A percentile compares a stretch with the other conserved stretches of the same genome.
Conservation (phyloP, 495 filamentous ascomycete genomes). For the Xylaria nigripes region DNA sequence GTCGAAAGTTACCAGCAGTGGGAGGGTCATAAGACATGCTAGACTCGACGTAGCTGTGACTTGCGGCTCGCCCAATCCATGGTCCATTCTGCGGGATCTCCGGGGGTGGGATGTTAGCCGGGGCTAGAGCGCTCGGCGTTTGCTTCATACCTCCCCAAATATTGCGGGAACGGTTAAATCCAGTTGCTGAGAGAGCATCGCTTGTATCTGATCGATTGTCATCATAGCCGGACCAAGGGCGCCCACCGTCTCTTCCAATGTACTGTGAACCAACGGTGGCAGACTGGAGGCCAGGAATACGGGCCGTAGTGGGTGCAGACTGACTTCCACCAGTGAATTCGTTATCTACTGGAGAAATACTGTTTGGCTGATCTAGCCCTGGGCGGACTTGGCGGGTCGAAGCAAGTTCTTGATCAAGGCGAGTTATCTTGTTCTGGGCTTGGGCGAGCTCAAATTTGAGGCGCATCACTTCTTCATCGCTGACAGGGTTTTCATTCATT, state of each 20-base stretch:
- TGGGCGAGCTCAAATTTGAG: constrained; percentile 67
- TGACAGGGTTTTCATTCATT: constrained; percentile 23
- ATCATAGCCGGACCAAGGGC: constrained; percentile 56
- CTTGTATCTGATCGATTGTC: constrained; percentile 59
- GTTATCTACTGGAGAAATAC: constrained; percentile 28
- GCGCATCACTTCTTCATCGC: constrained; percentile 39
- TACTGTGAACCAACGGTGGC: constrained; percentile 47
- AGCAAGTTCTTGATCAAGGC: constrained; percentile 75
- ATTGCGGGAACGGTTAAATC: constrained; percentile 52
- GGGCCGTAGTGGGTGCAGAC: constrained; percentile 16
- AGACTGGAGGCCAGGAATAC: constrained; percentile 25
- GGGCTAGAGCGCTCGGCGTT: constrained; percentile 23
- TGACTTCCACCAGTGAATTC: constrained; percentile 21
- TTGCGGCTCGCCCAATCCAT: constrained; percentile 33
- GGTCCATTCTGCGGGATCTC: constrained; percentile 29
- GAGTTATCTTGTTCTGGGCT: constrained; percentile 70
- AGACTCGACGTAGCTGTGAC: constrained; percentile 26
- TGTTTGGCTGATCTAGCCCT: constrained; percentile 15
- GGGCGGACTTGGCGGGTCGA: constrained; percentile 57
- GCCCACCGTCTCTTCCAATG: constrained; percentile 41
- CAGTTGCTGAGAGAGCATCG: constrained; percentile 52
- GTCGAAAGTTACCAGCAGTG: constrained; percentile 31
- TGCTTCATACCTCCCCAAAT: constrained; percentile 51
- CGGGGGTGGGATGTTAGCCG: constrained; percentile 27
- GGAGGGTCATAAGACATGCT: constrained; percentile 21